phyloP scores from a whole-genome alignment of 306 rosid genomes.

The Datisca glomerata region DNA sequence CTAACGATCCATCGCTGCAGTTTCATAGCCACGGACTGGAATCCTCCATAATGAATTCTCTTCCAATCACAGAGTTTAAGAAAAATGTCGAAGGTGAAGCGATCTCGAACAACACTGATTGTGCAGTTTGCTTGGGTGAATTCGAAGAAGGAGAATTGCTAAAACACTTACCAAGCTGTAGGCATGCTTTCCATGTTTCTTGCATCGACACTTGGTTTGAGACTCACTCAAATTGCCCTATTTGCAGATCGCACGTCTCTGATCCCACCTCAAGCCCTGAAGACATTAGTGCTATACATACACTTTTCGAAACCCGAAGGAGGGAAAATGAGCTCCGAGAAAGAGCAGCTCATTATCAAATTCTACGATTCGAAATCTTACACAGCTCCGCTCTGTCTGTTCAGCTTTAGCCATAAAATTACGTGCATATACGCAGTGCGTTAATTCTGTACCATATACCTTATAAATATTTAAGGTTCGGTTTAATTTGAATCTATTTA shows the following conservation, averaged over 20 bases:
- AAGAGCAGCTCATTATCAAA: no score
- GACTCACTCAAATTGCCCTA: constrained; percentile 36
- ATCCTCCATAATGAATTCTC: constrained; percentile 6
- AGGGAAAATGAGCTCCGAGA: no score
- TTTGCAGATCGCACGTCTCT: constrained; percentile 46
- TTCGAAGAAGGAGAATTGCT: constrained; percentile 18
- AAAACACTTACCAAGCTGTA: constrained; percentile 30
- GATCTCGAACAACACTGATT: constrained; percentile 20
- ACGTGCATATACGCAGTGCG: no score
- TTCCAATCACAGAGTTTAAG: constrained; percentile 30
- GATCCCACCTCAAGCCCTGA: no score
- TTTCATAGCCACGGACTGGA: constrained; percentile 30
- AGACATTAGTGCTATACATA: no score
- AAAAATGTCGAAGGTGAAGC: constrained; percentile 18
- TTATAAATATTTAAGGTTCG: no score
- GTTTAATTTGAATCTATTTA: no score
- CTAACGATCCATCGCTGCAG: constrained; percentile 17
- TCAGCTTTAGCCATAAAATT: no score
- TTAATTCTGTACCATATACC: no score
- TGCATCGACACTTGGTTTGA: constrained; percentile 50
- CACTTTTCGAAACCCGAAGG: no score
- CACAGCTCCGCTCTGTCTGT: no score
- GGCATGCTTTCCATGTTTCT: constrained; percentile 41
- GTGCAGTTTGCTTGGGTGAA: constrained; percentile 41
- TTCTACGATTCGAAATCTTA: no score